Conservation (phyloP, 495 filamentous ascomycete species). For the Tetracladium setigerum region DNA sequence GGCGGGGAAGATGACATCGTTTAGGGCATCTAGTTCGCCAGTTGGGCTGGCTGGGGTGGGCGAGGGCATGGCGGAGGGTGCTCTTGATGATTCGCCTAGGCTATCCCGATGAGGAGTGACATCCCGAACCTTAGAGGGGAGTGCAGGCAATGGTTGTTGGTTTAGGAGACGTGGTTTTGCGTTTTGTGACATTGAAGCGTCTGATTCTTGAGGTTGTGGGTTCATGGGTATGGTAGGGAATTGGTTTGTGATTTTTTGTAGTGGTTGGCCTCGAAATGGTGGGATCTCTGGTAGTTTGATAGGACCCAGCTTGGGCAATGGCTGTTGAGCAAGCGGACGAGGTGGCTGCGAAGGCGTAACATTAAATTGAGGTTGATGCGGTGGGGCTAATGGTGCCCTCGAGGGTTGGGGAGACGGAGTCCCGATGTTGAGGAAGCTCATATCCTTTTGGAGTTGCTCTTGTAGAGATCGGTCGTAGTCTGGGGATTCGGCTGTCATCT, state of each 20-base stretch:
- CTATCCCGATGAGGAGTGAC: conserved; percentile 19
- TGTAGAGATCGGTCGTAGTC: conserved; percentile 55
- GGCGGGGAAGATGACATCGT: conserved; percentile 78
- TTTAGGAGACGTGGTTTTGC: conserved; percentile 13
- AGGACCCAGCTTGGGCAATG: conserved; percentile 24
- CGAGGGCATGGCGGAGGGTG: conserved; percentile 22
- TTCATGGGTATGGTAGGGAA: conserved; percentile 18
- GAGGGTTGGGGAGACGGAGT: conserved; percentile 13
- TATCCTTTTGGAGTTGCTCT: conserved; percentile 51
- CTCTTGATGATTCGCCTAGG: conserved; percentile 15
- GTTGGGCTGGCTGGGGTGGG: conserved; percentile 19
- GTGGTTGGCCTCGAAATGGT: conserved; percentile 35
- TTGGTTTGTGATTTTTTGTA: conserved; percentile 30
- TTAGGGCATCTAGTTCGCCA: conserved; percentile 22
- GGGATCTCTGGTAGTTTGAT: conserved; percentile 47
- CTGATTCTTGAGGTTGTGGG: conserved; percentile 22
- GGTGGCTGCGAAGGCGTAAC: conserved; percentile 12
- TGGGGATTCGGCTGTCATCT: conserved; percentile 28
- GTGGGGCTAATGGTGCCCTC: background rate
- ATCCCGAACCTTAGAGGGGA: conserved; percentile 23
- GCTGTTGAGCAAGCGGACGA: conserved; percentile 15
- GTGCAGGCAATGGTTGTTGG: conserved; percentile 18
- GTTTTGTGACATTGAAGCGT: conserved; percentile 11
- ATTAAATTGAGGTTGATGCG: background rate
- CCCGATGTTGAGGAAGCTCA: conserved; percentile 38